Conservation (phyloP, 2,329 filamentous ascomycete genomes). For the Sporothrix phasma region DNA sequence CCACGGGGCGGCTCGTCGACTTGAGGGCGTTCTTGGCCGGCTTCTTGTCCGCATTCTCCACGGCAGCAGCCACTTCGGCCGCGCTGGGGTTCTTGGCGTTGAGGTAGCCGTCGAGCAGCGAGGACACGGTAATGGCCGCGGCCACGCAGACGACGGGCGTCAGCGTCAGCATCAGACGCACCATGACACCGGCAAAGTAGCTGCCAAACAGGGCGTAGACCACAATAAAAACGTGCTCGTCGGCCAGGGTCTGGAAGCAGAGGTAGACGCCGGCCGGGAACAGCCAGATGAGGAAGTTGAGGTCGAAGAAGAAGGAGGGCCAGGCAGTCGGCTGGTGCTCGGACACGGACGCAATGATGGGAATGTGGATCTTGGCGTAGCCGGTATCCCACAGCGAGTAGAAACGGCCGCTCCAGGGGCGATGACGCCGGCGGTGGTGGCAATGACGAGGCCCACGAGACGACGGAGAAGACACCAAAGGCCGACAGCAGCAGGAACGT, state of each 20-base stretch:
- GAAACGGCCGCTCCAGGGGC: conserved; percentile 98
- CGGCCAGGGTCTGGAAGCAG: conserved; percentile 86
- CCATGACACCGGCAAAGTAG: conserved; percentile 99
- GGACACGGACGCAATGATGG: conserved; percentile 98
- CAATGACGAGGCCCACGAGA: conserved; percentile 68
- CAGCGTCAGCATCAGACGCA: conserved; percentile 93
- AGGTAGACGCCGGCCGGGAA: conserved; percentile 78
- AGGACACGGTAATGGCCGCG: conserved; percentile 77
- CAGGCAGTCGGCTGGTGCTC: conserved; percentile 98
- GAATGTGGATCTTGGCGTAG: conserved; percentile 98
- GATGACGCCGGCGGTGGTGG: conserved; percentile 81
- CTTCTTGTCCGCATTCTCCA: conserved; percentile 46
- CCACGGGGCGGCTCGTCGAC: conserved; percentile 58
- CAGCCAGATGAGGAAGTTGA: conserved; percentile 97
- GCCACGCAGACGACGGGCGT: conserved; percentile 95
- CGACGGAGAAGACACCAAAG: conserved; percentile 61
- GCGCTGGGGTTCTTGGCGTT: conserved; percentile 51
- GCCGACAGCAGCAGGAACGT: conserved; percentile 73
- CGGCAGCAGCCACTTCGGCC: conserved; percentile 33
- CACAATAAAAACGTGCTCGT: conserved; percentile 96
- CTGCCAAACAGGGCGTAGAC: conserved; percentile 95
- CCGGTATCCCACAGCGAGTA: conserved; percentile 98
- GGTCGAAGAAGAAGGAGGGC: conserved; percentile 98
- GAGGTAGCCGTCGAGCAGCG: conserved; percentile 81
- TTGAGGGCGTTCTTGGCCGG: conserved; percentile 46